These are phyloP conservation scores for Echites panduratus DNA, from an alignment of 257 asterid species.

Conservation along the genomic window DNA sequence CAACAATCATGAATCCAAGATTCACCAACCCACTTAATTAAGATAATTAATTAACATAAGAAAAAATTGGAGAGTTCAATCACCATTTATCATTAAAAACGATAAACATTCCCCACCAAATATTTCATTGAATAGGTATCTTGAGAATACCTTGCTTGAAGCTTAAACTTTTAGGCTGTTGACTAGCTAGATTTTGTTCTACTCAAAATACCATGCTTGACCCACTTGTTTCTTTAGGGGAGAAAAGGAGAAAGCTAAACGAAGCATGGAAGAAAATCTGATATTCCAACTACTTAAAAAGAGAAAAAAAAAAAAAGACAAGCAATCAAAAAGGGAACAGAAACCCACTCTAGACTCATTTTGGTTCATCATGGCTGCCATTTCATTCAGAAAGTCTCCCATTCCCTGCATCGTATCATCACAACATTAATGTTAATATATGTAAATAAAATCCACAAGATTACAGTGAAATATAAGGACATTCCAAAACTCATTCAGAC, in stretches of 20 bases:
- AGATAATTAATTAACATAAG: background rate
- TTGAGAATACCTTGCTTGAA: background rate
- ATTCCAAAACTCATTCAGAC: background rate
- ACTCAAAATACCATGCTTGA: background rate
- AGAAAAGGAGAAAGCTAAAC: background rate
- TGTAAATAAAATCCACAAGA: background rate
- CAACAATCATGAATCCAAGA: background rate
- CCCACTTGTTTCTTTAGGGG: background rate
- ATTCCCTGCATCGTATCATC: conserved; percentile 54
- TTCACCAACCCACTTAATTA: background rate
- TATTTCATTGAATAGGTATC: background rate
- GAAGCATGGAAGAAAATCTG: background rate
- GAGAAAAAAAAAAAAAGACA: background rate
- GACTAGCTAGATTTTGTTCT: background rate
- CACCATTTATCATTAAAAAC: background rate
- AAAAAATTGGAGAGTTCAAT: background rate
- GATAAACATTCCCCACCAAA: too few species aligned
- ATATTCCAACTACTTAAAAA: background rate
- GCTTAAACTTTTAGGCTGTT: background rate
- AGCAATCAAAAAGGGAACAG: background rate
- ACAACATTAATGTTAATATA: background rate
- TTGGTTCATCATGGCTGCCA: conserved; percentile 78
- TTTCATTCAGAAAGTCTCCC: conserved; percentile 84
- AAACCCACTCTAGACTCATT: conserved; percentile 48
- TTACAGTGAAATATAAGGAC: background rate